phyloP scores from a whole-genome alignment of 805 yeast genomes.

The Wickerhamiella galacta region DNA sequence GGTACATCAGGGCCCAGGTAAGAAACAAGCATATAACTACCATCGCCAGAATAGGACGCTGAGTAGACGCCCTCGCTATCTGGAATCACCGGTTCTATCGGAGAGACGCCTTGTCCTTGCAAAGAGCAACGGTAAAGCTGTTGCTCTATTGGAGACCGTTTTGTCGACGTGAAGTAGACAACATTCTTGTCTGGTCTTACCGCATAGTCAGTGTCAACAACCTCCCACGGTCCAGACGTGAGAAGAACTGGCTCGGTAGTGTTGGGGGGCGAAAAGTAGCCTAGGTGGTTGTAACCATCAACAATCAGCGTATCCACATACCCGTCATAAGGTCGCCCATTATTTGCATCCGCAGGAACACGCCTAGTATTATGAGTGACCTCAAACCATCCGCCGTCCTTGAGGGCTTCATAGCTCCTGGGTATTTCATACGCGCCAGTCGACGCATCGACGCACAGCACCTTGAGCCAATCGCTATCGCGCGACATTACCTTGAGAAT shows the following conservation, averaged over 20 bases:
- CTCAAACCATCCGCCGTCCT: slow-evolving; percentile 60
- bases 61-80: slow-evolving; percentile 45
- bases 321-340: slow-evolving; percentile 38
- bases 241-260: slow-evolving; percentile 38
- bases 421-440: slow-evolving; percentile 20
- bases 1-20: slow-evolving; percentile 73
- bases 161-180: slow-evolving; percentile 56
- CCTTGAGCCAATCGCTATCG: slow-evolving; percentile 46
- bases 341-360: slow-evolving; percentile 33
- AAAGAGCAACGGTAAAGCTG: slow-evolving; percentile 61
- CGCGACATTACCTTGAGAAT: slow-evolving; percentile 47
- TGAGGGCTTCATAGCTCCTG: slow-evolving; percentile 30
- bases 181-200: slow-evolving; percentile 32
- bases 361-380: slow-evolving; percentile 45
- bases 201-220: slow-evolving; percentile 46
- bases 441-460: slow-evolving; percentile 35
- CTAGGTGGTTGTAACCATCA: slow-evolving; percentile 54
- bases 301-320: slow-evolving; percentile 53
- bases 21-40: slow-evolving; percentile 50
- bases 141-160: slow-evolving; percentile 64
- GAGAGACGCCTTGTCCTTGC: slow-evolving; percentile 23
- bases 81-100: slow-evolving; percentile 32
- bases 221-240: slow-evolving; percentile 79
- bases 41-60: slow-evolving; percentile 65
- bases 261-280: slow-evolving; percentile 61